Percentiles rank a stretch among this genome's conserved stretches.
Evolutionary conservation across 2,329 filamentous ascomycete genomes (phyloP).

Genomic region (Seiridium unicorne): DNA sequence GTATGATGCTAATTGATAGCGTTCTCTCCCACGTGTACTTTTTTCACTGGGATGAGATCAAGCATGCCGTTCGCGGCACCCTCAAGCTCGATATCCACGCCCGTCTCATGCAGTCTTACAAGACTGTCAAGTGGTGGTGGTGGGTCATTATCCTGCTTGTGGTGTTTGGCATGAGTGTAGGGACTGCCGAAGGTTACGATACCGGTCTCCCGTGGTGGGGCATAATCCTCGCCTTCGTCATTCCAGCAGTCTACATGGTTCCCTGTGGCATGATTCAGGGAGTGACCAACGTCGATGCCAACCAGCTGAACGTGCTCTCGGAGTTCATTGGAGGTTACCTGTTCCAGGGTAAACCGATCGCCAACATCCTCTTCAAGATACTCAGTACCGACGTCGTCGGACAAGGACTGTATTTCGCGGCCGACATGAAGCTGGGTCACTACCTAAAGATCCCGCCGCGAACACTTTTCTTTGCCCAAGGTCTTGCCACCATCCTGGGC

Average conservation of each 20-base stretch:
- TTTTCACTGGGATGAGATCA: conserved; percentile 43
- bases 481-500: conserved; percentile 44
- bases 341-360: conserved; percentile 42
- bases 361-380: conserved; percentile 45
- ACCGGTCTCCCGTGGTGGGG: conserved; percentile 44
- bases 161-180: conserved; percentile 21
- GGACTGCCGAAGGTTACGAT: conserved; percentile 31
- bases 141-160: conserved; percentile 34
- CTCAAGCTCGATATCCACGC: conserved; percentile 37
- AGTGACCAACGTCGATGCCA: conserved; percentile 46
- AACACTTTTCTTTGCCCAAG: conserved; percentile 46
- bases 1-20: conserved; percentile 8
- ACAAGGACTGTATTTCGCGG: conserved; percentile 43
- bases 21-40: conserved; percentile 44
- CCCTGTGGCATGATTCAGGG: conserved; percentile 47
- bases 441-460: conserved; percentile 49
- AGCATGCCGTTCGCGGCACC: conserved; percentile 23
- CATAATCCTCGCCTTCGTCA: conserved; percentile 39
- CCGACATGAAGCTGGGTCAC: conserved; percentile 50
- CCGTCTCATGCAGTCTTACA: conserved; percentile 39
- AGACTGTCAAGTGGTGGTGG: conserved; percentile 43
- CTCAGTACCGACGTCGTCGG: conserved; percentile 37
- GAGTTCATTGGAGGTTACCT: conserved; percentile 48
- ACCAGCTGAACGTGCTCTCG: conserved; percentile 45
- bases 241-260: conserved; percentile 43